Base-by-base conservation (phyloP, 805 yeast species). In the Torulaspora quercuum region DNA sequence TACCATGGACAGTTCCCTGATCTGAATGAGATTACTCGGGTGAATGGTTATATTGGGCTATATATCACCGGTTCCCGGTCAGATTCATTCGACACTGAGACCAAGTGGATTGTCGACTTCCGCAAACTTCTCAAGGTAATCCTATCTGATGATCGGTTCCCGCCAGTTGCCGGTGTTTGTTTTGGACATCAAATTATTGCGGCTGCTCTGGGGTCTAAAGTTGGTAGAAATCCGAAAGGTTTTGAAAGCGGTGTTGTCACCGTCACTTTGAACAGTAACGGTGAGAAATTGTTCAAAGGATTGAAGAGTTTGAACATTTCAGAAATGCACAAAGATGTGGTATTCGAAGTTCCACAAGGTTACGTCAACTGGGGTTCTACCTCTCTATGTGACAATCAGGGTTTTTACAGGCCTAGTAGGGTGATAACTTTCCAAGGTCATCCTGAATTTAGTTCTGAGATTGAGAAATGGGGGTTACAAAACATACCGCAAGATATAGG, bases 111-210 rank as follows among this genome's bases (percentile, higher is more conserved):
- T 25, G 46, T 49, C 15, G 49, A 55, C 20, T 49, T 74, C 18
- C 67, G 69, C 42, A 39, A 55, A 7, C 61, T 71, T 35, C 49
- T 73, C 19, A 11, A 20, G 14, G 40, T 30, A 27, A 44, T 49
- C 14, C 30, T 51, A 8, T 26, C 30, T 7, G 44, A 40, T 8
- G 35, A 26, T 7, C 42, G 17, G 40, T 41, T 51, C 20, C 59
- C 70, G n/a, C 81, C 82, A 2, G 39, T 78, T 3, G 70, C 75
- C 5, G 94, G 95, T 3, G 65, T 87, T 26, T 87, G 96, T 59
- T 87, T 86, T 56, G 96, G 95, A 5, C 96, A 88, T 59, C 96
- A 87, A 56, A 69, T 85, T 15, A 58, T 87, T 10, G 80, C 78
- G 1, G 72, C 81, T 35, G 77, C 82, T 5, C 57, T 84, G 29